phyloP scores from a whole-genome alignment of 2,329 filamentous ascomycete species.

The Sarocladiaceae sp. region DNA sequence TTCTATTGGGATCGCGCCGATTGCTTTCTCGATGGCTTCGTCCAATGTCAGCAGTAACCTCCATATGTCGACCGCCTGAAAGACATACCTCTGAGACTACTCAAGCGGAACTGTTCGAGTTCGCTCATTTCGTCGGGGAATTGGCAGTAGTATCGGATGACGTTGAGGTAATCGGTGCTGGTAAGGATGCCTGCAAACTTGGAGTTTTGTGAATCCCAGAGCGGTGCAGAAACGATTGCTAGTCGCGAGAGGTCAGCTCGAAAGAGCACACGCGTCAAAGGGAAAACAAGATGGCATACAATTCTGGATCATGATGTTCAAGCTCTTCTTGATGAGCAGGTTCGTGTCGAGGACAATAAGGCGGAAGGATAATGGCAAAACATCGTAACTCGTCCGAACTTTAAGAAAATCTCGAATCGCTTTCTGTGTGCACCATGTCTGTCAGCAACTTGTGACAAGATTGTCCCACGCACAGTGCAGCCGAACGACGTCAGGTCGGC shows the following conservation, averaged over 20 bases:
- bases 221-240: constrained; percentile 95
- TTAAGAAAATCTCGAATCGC: constrained; percentile 94
- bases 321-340: constrained; percentile 91
- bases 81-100: constrained; percentile 74
- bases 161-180: constrained; percentile 95
- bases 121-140: constrained; percentile 84
- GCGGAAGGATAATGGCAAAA: constrained; percentile 90
- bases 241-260: constrained; percentile 14
- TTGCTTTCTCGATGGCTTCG: constrained; percentile 87
- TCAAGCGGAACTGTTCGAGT: constrained; percentile 89
- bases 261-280: not conserved
- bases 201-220: constrained; percentile 92
- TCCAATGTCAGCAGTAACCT: not conserved
- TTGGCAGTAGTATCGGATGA: constrained; percentile 98
- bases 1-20: constrained; percentile 85
- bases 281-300: constrained; percentile 42
- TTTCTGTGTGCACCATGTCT: constrained; percentile 48
- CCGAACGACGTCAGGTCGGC: not conserved
- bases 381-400: constrained; percentile 94
- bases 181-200: constrained; percentile 92
- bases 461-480: not conserved
- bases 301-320: constrained; percentile 93
- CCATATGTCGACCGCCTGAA: not conserved
- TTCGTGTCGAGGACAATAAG: constrained; percentile 94
- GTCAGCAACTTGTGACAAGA: constrained; percentile 10